Conservation (phyloP, 192 early-diverging fungal species). For the Coemansia sp. region DNA sequence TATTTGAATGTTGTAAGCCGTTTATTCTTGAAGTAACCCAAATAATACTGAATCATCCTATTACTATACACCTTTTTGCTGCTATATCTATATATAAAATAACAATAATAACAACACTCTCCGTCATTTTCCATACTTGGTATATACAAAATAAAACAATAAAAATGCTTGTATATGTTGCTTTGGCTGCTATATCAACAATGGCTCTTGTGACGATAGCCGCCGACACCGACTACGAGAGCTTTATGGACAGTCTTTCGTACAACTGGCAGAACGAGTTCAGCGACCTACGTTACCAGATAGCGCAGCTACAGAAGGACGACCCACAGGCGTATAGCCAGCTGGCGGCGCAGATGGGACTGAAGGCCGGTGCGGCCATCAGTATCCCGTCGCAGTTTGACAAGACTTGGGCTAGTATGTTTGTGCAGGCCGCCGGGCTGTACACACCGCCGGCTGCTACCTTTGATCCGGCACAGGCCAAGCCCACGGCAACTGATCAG, state of each 20-base stretch:
- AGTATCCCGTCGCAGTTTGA: slow-evolving; percentile 38
- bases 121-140: not conserved
- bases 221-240: slow-evolving; percentile 19
- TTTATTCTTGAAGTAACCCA: too few species aligned
- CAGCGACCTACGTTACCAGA: slow-evolving; percentile 44
- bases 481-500: slow-evolving; percentile 5
- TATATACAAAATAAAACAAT: slow-evolving; percentile 6
- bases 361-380: slow-evolving; percentile 32
- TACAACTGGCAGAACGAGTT: slow-evolving; percentile 56
- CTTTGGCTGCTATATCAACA: not conserved
- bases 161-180: slow-evolving; percentile 11
- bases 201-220: not conserved
- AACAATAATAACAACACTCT: not conserved
- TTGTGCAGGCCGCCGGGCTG: slow-evolving; percentile 36
- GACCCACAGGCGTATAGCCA: slow-evolving; percentile 37
- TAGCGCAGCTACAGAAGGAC: slow-evolving; percentile 36
- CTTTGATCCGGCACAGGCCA: slow-evolving; percentile 11
- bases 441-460: slow-evolving; percentile 34
- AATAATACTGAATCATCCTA: too few species aligned
- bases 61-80: too few species aligned
- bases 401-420: slow-evolving; percentile 38
- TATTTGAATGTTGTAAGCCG: too few species aligned
- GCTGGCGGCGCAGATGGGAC: slow-evolving; percentile 29
- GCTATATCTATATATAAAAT: too few species aligned
- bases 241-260: slow-evolving; percentile 47